A percentile compares a stretch with the other conserved stretches of the same genome.
Evolutionary conservation across 2,329 filamentous ascomycete species (phyloP).

Genomic region (Paraconiothyrium sp.): DNA sequence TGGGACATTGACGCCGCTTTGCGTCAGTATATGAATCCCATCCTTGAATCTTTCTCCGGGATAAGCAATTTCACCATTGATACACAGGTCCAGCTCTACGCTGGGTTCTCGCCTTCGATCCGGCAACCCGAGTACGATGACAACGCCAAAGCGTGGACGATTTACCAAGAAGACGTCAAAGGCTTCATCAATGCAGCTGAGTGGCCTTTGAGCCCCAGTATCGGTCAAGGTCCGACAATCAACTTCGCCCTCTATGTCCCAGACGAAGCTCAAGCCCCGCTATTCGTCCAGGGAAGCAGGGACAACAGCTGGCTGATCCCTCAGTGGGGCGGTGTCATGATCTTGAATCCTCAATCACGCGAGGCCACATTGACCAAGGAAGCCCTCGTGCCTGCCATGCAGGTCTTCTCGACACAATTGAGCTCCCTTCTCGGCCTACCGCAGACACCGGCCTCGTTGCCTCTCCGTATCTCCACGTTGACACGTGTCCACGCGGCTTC

Average conservation of each 20-base stretch:
- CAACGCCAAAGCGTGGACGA: slow-evolving; percentile 66
- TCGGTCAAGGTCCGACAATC: slow-evolving; percentile 90
- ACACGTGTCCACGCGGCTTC: slow-evolving; percentile 86
- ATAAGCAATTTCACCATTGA: slow-evolving; percentile 97
- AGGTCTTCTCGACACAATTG: slow-evolving; percentile 91
- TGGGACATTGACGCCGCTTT: slow-evolving; percentile 92
- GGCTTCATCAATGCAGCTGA: slow-evolving; percentile 98
- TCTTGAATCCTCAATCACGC: slow-evolving; percentile 65
- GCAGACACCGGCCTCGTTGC: slow-evolving; percentile 78
- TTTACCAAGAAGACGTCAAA: slow-evolving; percentile 86
- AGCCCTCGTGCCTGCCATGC: slow-evolving; percentile 79
- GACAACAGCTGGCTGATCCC: slow-evolving; percentile 90
- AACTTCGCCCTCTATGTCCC: slow-evolving; percentile 96
- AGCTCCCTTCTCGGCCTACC: slow-evolving; percentile 88
- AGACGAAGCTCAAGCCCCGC: slow-evolving; percentile 69
- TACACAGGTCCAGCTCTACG: slow-evolving; percentile 94
- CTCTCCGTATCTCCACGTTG: slow-evolving; percentile 84
- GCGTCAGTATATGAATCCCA: slow-evolving; percentile 79
- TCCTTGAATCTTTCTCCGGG: slow-evolving; percentile 78
- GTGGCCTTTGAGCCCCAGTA: slow-evolving; percentile 95
- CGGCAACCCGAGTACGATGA: slow-evolving; percentile 65
- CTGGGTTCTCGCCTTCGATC: slow-evolving; percentile 71
- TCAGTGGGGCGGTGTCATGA: slow-evolving; percentile 87
- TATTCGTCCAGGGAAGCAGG: slow-evolving; percentile 67
- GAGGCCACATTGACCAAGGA: slow-evolving; percentile 65